These are phyloP conservation scores for Umbelopsis sp. DNA, from an alignment of 371 early-diverging fungal genomes.

Conservation along the genomic window DNA sequence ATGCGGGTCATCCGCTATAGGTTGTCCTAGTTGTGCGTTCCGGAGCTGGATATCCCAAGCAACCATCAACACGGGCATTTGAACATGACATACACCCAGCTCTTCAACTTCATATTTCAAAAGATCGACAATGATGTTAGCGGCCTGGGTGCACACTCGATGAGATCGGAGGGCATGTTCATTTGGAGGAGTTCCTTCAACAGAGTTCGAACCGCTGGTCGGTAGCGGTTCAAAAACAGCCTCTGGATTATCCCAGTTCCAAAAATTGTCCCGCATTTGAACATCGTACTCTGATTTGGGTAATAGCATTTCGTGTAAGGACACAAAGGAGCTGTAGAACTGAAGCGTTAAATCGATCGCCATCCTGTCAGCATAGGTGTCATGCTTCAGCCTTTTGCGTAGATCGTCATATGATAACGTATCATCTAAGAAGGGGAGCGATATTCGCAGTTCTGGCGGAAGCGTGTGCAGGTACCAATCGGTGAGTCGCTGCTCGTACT, in stretches of 20 bases:
- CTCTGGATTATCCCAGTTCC: background rate
- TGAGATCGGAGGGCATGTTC: slow-evolving; percentile 25
- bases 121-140: slow-evolving; percentile 36
- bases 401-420: background rate
- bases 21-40: slow-evolving; percentile 37
- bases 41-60: slow-evolving; percentile 44
- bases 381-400: background rate
- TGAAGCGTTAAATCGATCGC: background rate
- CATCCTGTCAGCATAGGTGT: background rate
- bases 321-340: background rate
- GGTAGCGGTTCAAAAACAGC: background rate
- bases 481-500: slow-evolving; percentile 2
- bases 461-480: slow-evolving; percentile 5
- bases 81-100: slow-evolving; percentile 28
- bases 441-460: background rate
- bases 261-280: background rate
- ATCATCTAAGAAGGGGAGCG: background rate
- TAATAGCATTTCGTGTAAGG: slow-evolving; percentile 6
- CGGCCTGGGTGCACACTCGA: slow-evolving; percentile 31
- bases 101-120: slow-evolving; percentile 28
- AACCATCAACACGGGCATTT: slow-evolving; percentile 28
- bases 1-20: slow-evolving; percentile 24
- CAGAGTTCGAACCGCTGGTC: background rate
- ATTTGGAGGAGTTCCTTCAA: background rate
- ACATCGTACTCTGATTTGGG: background rate